Percentiles rank a stretch among this genome's conserved stretches.
phyloP scores from a whole-genome alignment of 225 moss, liverwort and hornwort species.

The Climacium dendroides region DNA sequence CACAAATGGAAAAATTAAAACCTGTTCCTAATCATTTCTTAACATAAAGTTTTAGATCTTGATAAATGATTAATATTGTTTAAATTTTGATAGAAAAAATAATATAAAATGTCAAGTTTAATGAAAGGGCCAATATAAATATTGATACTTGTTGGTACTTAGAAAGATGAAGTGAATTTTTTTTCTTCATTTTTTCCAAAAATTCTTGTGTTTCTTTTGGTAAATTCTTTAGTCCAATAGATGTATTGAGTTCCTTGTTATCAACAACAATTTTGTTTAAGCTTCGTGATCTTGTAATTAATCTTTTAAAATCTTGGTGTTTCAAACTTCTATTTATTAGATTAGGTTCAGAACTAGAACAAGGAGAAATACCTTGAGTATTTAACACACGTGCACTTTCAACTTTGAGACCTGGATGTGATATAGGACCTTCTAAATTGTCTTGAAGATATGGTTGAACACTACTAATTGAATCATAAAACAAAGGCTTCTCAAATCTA shows the following conservation, averaged over 20 bases:
- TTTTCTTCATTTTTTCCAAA: background rate
- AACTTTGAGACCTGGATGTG: background rate
- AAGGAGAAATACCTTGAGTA: background rate
- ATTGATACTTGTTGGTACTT: background rate
- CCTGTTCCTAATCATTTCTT: background rate
- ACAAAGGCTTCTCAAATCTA: background rate
- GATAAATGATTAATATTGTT: background rate
- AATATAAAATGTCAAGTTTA: background rate
- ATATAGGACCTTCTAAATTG: background rate
- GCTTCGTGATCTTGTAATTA: background rate
- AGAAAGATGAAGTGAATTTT: background rate
- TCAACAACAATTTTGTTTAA: background rate
- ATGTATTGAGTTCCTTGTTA: background rate
- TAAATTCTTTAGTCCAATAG: background rate
- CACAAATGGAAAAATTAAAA: background rate
- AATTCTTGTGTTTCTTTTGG: background rate
- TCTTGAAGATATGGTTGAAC: conserved; percentile 14
- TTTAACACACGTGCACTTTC: background rate
- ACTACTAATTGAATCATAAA: background rate
- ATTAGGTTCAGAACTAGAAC: background rate
- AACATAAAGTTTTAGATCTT: background rate
- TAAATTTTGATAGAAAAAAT: background rate
- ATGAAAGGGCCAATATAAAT: background rate
- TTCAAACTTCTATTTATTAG: background rate
- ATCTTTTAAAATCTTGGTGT: background rate